phyloP scores from a whole-genome alignment of 345 rosid genomes.

The Triadica sebifera region DNA sequence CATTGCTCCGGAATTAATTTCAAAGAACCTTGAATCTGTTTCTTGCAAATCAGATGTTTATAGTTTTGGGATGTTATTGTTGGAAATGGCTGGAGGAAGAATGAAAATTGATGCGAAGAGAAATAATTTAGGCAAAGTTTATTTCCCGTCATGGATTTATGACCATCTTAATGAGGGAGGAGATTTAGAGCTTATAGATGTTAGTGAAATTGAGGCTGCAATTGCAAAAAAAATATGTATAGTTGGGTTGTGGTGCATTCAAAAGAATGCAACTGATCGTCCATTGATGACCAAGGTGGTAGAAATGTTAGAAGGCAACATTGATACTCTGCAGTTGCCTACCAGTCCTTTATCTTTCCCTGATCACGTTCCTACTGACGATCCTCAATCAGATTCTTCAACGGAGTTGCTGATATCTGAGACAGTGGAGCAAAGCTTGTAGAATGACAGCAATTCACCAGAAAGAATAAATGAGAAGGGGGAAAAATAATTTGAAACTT shows the following conservation, averaged over 20 bases:
- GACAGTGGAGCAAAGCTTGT: constrained; percentile 16
- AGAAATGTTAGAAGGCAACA: constrained; percentile 33
- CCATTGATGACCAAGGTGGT: constrained; percentile 38
- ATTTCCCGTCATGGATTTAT: constrained; percentile 26
- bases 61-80: constrained; percentile 28
- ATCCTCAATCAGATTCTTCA: constrained; percentile 19
- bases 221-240: constrained; percentile 32
- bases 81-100: constrained; percentile 28
- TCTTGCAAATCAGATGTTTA: constrained; percentile 33
- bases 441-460: not conserved
- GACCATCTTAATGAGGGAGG: constrained; percentile 23
- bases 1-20: constrained; percentile 30
- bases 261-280: constrained; percentile 30
- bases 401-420: constrained; percentile 24
- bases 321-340: constrained; percentile 32
- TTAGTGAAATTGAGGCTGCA: constrained; percentile 11
- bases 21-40: constrained; percentile 15
- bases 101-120: not conserved
- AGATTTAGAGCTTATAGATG: constrained; percentile 26
- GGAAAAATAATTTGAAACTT: not conserved
- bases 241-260: constrained; percentile 44
- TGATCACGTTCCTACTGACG: not conserved
- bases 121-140: not conserved
- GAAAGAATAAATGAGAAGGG: too few species aligned
- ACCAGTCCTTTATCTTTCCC: constrained; percentile 27